Base-by-base conservation (phyloP, 2,329 filamentous ascomycete species). In the Sporothrix protearum region DNA sequence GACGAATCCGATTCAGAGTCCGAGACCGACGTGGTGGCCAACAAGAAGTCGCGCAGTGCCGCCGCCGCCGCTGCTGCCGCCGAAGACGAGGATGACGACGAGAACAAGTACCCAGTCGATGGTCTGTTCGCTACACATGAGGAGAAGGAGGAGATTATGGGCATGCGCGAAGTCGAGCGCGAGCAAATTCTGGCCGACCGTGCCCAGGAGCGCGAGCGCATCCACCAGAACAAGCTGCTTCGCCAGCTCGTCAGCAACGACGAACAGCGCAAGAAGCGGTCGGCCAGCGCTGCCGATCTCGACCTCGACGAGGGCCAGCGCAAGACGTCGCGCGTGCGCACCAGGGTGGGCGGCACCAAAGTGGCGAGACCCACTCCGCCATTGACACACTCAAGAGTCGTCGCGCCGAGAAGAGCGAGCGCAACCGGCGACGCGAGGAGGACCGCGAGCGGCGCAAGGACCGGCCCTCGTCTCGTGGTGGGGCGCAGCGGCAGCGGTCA, bases 181-280 rank as follows among this genome's bases (percentile, higher is more conserved):
- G 96, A 99, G 80, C 89, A 93, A 78, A 90, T 97, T 59, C 87
- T 99, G 7, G 95, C 94, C 25, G 92, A 97, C 76, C 93, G 96
- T 75, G 91, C 91, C 47, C 89, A 93, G 76, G 90, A 96, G 79
- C 90, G 94, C 72, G 92, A 96, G 77, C 89, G 90, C 69, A 90
- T 92, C 76, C 88, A 91, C 73, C 95, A 97, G 81, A 93, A 96
- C 77, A 86, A 90, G 64, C 89, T 94, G 74, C 87, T 97, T 67
- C 92, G 92, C 73, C 91, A 92, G 76, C 89, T 96, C 73, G 86
- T 96, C 63, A 87, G 80, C 81, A 90, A 82, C 80, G 88, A 84
- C 79, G 91, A 85, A 81, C 91, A 84, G 78, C 88, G 82, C 80
- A 90, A 89, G 82, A 91, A 91, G 83, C 91, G 94, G 77, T 97